A percentile compares a stretch with the other conserved stretches of the same genome.
These are phyloP conservation scores for Hymenoscyphus scutula DNA, from an alignment of 2,329 filamentous ascomycete species.

Conservation along the genomic window DNA sequence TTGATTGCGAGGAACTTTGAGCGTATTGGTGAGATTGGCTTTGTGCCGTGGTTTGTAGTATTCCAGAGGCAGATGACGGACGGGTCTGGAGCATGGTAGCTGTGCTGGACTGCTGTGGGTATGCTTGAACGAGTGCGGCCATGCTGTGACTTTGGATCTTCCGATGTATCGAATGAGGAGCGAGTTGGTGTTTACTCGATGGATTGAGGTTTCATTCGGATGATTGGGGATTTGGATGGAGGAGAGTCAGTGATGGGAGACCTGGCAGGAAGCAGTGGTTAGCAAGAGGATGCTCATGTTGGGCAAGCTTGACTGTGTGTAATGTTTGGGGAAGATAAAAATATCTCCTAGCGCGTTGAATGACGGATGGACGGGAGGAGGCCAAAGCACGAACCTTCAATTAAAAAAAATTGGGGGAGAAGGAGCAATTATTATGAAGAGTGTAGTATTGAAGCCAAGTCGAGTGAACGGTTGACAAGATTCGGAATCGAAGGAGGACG, in stretches of 20 bases:
- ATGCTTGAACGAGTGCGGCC: slow-evolving; percentile 82
- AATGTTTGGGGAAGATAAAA: not conserved
- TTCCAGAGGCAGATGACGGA: slow-evolving; percentile 61
- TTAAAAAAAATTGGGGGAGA: slow-evolving; percentile 26
- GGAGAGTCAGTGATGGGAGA: slow-evolving; percentile 7
- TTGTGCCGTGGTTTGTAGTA: slow-evolving; percentile 39
- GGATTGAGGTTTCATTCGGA: slow-evolving; percentile 23
- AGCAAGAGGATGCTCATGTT: slow-evolving; percentile 1
- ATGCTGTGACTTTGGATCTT: slow-evolving; percentile 51
- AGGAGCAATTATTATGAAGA: slow-evolving; percentile 35
- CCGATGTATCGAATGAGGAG: slow-evolving; percentile 22
- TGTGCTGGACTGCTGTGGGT: slow-evolving; percentile 71
- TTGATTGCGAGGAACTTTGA: slow-evolving; percentile 42
- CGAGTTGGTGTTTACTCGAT: slow-evolving; percentile 22
- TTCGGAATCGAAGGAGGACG: slow-evolving; percentile 47
- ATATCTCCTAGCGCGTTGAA: not conserved
- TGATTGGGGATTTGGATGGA: not conserved
- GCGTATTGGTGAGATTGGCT: slow-evolving; percentile 44
- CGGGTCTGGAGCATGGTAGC: slow-evolving; percentile 74
- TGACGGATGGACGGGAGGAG: not conserved
- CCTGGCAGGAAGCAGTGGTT: slow-evolving; percentile 5
- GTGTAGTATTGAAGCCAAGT: slow-evolving; percentile 32
- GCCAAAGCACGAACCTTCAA: slow-evolving; percentile 20
- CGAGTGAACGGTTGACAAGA: slow-evolving; percentile 42
- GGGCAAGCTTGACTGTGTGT: not conserved